Base-by-base conservation (phyloP, 2,329 filamentous ascomycete genomes). In the Xylariales sp. region DNA sequence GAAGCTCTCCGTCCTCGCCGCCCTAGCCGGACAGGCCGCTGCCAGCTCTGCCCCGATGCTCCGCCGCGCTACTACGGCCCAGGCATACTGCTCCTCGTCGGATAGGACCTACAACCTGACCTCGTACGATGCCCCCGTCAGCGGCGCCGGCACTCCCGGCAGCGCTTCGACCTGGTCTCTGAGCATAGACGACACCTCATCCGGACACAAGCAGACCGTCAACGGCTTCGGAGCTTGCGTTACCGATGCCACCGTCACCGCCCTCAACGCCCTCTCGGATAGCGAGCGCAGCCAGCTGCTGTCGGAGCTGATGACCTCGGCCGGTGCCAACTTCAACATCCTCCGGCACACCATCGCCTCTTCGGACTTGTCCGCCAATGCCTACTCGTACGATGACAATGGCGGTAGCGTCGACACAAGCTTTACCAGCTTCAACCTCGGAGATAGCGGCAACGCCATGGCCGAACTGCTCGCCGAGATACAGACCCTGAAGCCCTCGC, bases 151-250 rank as follows among this genome's bases (percentile, higher is more conserved):
- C 19, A 57, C 53, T 13, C 53, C 59, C 3, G 53, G 52, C n/a
- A 39, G 41, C 12, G 38, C 46, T 33, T 66, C 55, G 27, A 59
- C 51, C 27, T 67, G 65, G 63, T 42, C 51, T 16, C 52, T 67
- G 27, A 59, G 47, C 40, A 55, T 67, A 35, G 57, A 65, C 38
- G 65, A 68, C 45, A 60, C 60, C 15, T 25, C 53, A 2, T 41
- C 53, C 5, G 63, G 63, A 13, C 43, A 59, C 41, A 66, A 63
- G 43, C 65, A 68, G 48, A 58, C 45, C 11, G 48, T 68, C 48
- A 57, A 51, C 29, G 63, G 65, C 4, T 68, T 68, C 38, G 64
- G 65, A n/a, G 63, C 61, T 5, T 53, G 61, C 8, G 61, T 67
- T 19, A 67, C 65, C 3, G 64, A 68, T 36, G 58, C 60, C 21